phyloP scores from a whole-genome alignment of 441 rosid genomes.

The Adansonia rubrostipa region DNA sequence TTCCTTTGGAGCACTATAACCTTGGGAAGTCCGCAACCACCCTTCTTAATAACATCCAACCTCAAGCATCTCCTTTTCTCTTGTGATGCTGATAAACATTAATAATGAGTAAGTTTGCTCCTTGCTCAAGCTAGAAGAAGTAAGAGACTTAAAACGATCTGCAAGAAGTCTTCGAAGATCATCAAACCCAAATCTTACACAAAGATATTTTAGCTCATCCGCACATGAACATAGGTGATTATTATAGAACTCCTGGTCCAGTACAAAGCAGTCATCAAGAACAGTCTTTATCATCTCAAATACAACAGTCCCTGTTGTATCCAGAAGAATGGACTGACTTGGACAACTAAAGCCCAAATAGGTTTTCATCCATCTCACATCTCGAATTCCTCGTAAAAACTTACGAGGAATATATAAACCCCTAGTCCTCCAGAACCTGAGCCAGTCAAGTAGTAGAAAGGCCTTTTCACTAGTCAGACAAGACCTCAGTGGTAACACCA shows the following conservation, averaged over 20 bases:
- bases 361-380: conserved; percentile 9
- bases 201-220: conserved; percentile 11
- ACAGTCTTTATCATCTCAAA: conserved; percentile 5
- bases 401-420: background rate
- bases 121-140: conserved; percentile 14
- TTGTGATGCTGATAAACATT: conserved; percentile 1
- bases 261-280: background rate
- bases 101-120: background rate
- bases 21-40: background rate
- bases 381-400: background rate
- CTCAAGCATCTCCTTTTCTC: background rate
- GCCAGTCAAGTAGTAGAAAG: conserved; percentile 7
- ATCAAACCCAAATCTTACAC: conserved; percentile 15
- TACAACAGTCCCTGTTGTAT: background rate
- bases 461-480: background rate
- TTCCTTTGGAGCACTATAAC: conserved; percentile 4
- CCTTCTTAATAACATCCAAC: background rate
- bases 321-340: background rate
- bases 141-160: background rate
- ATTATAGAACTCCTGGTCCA: conserved; percentile 7
- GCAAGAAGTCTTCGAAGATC: background rate
- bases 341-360: background rate
- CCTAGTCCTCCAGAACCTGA: background rate
- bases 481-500: background rate
- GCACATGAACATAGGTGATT: background rate